These are phyloP conservation scores for Aureobasidium sp. DNA, from an alignment of 2,329 filamentous ascomycete genomes.

Conservation along the genomic window DNA sequence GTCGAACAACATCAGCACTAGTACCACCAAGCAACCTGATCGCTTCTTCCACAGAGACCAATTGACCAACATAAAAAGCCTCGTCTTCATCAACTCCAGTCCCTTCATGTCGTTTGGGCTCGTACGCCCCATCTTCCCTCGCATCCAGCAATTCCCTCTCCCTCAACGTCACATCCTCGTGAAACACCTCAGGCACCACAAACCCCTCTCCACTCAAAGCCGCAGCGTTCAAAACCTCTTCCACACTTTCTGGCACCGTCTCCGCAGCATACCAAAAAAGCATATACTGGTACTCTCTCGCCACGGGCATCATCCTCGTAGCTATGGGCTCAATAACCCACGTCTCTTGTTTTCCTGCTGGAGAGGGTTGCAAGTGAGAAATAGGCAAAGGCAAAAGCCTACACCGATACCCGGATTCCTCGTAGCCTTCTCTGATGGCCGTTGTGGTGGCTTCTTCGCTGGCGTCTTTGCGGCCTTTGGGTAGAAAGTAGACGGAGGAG, in stretches of 20 bases:
- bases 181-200: slow-evolving; percentile 22
- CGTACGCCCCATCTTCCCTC: slow-evolving; percentile 36
- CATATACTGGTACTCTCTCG: slow-evolving; percentile 33
- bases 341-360: slow-evolving; percentile 22
- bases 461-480: slow-evolving; percentile 43
- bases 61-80: slow-evolving; percentile 34
- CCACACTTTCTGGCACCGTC: slow-evolving; percentile 30
- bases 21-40: slow-evolving; percentile 32
- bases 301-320: slow-evolving; percentile 38
- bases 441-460: slow-evolving; percentile 37
- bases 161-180: slow-evolving; percentile 29
- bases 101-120: slow-evolving; percentile 39
- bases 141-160: slow-evolving; percentile 35
- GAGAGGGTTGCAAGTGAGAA: slow-evolving; percentile 37
- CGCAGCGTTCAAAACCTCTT: neutral
- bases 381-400: slow-evolving; percentile 41
- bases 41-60: slow-evolving; percentile 40
- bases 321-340: slow-evolving; percentile 40
- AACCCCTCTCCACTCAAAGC: neutral
- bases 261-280: slow-evolving; percentile 43
- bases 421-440: slow-evolving; percentile 44
- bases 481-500: slow-evolving; percentile 41
- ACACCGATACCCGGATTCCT: slow-evolving; percentile 46
- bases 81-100: slow-evolving; percentile 46
- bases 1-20: slow-evolving; percentile 40